phyloP scores from a whole-genome alignment of 1,139 yeast genomes.

The Magnusiomyces paraingens region DNA sequence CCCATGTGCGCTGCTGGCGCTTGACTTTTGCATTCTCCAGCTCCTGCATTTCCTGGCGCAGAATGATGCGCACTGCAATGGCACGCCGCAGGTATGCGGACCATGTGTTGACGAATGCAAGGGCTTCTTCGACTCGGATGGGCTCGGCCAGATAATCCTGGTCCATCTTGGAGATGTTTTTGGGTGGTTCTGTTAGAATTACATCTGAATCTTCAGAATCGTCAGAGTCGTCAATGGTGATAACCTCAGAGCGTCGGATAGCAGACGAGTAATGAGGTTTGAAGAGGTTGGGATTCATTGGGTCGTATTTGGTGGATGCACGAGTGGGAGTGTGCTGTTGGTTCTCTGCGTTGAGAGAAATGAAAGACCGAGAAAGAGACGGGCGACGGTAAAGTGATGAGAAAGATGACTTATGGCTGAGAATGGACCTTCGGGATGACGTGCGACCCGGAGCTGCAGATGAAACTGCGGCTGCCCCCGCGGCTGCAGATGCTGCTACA shows the following conservation, averaged over 20 bases:
- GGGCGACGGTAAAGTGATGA: conserved; percentile 6
- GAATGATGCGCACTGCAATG: conserved; percentile 30
- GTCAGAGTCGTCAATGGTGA: neutral
- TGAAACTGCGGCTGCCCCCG: neutral
- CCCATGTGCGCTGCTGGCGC: conserved; percentile 19
- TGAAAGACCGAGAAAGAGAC: conserved; percentile 1
- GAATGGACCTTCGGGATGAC: neutral
- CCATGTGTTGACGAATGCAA: conserved; percentile 34
- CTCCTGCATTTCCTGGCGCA: conserved; percentile 27
- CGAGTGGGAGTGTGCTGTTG: neutral
- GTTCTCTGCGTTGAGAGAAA: neutral
- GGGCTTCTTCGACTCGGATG: conserved; percentile 24
- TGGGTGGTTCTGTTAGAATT: no score
- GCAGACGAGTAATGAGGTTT: neutral
- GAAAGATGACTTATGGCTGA: neutral
- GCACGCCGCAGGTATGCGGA: conserved; percentile 31
- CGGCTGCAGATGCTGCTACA: neutral
- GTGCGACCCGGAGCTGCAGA: neutral
- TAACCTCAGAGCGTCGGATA: conserved; percentile 12
- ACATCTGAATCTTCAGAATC: neutral
- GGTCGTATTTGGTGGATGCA: conserved; percentile 1
- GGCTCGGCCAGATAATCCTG: conserved; percentile 6
- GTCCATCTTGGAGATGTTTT: conserved; percentile 7
- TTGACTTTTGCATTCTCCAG: conserved; percentile 19
- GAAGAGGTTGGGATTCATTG: neutral